Evolutionary conservation across 1,284 basidiomycete genomes (phyloP), one percentile per base, ranked within the genome.

Genomic region (Tilletia indica): DNA sequence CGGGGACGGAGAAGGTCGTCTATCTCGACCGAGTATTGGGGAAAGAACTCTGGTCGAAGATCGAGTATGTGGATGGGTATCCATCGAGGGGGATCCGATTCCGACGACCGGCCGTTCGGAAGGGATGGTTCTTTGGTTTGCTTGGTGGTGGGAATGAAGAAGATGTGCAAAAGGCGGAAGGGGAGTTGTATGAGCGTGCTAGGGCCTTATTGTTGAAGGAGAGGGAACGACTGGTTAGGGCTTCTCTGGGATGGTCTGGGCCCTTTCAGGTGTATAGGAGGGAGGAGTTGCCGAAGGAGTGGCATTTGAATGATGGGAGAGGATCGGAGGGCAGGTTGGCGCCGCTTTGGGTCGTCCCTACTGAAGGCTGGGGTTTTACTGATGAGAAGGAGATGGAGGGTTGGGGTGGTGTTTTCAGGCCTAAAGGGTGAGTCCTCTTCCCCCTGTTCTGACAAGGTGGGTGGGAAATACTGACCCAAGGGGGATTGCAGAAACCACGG

Each of bases 1-100:
- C 61, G 36, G 34, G 36, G 2, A 88, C 92, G 76, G 89, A 90
- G 0, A 88, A 91, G 67, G 87, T 90, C 69, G 86, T 96, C 48
- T 93, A 91, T 83, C 87, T 97, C 68, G 93, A 97, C 82, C 90
- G 92, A 72, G 88, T 94, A 71, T 86, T 95, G n/a, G 92, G 91
- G 0, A 76, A 85, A 38, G 89, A 91, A 0, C 90, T 90, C 1
- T 87, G 89, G 73, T 83, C 83, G 25, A 86, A 85, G 64, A 90
- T 92, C 73, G 88, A 89, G 72, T 90, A 91, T 78, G 88, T 89
- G 75, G 92, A 94, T 75, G 78, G 71, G 1, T 93, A 89, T 88
- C 73, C 76, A 80, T 78, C 25, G 4, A 72, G 68, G 12, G 74
- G 75, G 0, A 45, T 78, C 31, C 72, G 67, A 6, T 76, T 78